Percentiles rank a stretch among this genome's conserved stretches.
phyloP scores from a whole-genome alignment of 1,284 basidiomycete genomes.

The Trametes hirsuta region DNA sequence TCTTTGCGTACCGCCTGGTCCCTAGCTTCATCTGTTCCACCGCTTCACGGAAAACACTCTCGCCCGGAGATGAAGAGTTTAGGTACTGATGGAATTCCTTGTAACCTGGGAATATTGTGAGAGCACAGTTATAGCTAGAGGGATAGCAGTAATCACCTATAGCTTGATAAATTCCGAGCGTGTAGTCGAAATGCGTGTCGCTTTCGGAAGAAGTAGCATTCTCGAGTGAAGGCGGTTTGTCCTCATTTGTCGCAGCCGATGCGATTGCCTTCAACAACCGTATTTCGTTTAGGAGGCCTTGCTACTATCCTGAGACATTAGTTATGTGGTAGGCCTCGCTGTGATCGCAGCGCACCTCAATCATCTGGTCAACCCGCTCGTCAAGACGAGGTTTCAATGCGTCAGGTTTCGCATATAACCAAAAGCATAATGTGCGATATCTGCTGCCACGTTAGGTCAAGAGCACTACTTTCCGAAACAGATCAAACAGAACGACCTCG shows the following conservation, averaged over 20 bases:
- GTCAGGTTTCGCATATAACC: slow-evolving; percentile 83
- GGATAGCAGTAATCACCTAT: slow-evolving; percentile 66
- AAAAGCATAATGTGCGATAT: slow-evolving; percentile 87
- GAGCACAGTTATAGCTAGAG: background rate
- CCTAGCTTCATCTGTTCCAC: slow-evolving; percentile 84
- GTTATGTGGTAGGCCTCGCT: background rate
- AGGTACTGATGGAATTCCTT: slow-evolving; percentile 85
- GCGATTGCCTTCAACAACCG: slow-evolving; percentile 49
- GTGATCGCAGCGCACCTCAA: slow-evolving; percentile 56
- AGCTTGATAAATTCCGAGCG: slow-evolving; percentile 90
- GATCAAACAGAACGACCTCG: slow-evolving; percentile 45
- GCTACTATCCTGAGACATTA: slow-evolving; percentile 43
- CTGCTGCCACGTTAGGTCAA: slow-evolving; percentile 41
- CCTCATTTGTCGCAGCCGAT: slow-evolving; percentile 5
- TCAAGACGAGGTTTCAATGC: slow-evolving; percentile 75
- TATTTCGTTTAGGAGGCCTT: slow-evolving; percentile 88
- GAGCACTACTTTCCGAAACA: background rate
- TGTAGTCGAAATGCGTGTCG: slow-evolving; percentile 53
- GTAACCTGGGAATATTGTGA: slow-evolving; percentile 63
- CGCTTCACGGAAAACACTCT: slow-evolving; percentile 57
- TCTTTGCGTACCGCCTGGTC: slow-evolving; percentile 91
- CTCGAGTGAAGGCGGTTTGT: background rate
- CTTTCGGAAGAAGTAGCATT: background rate
- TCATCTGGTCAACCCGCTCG: slow-evolving; percentile 86
- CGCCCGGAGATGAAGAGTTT: slow-evolving; percentile 42